Percentiles rank a stretch among this genome's conserved stretches.
These are phyloP conservation scores for Hymenoscyphus repandus DNA, from an alignment of 2,329 filamentous ascomycete genomes.

Conservation along the genomic window DNA sequence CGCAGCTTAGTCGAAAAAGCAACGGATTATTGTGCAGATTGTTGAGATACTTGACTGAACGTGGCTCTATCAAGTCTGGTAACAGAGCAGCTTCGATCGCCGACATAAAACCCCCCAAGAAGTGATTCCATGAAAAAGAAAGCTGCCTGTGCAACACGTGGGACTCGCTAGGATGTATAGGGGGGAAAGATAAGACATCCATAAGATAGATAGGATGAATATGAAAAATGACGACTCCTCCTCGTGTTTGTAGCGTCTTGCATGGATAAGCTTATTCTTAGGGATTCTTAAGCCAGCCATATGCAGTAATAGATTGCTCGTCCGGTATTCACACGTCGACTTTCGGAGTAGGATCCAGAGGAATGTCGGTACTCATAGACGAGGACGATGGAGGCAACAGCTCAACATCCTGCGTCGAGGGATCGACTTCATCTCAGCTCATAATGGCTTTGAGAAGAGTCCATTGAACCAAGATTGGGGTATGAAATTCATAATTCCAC, in stretches of 20 bases:
- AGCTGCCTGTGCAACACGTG: not conserved
- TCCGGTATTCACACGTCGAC: not conserved
- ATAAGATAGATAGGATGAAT: constrained; percentile 2
- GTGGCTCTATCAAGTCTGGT: no score
- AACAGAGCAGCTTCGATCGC: no score
- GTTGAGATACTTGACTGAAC: no score
- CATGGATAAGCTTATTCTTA: not conserved
- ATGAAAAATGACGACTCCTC: constrained; percentile 2
- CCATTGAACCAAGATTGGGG: no score
- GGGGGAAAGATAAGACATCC: not conserved
- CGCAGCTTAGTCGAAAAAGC: not conserved
- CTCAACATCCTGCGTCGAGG: no score
- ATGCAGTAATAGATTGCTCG: not conserved
- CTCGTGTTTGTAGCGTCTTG: not conserved
- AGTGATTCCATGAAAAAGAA: not conserved
- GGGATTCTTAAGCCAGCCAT: not conserved
- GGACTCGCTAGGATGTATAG: not conserved
- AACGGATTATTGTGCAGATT: not conserved
- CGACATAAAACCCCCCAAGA: no score
- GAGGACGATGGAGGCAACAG: not conserved
- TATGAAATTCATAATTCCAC: no score
- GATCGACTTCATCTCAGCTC: no score
- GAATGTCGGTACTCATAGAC: not conserved
- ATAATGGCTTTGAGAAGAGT: no score
- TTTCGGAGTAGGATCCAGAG: not conserved